Evolutionary conservation across 1,284 basidiomycete species (phyloP).

Genomic region (Heterobasidion occidentale): DNA sequence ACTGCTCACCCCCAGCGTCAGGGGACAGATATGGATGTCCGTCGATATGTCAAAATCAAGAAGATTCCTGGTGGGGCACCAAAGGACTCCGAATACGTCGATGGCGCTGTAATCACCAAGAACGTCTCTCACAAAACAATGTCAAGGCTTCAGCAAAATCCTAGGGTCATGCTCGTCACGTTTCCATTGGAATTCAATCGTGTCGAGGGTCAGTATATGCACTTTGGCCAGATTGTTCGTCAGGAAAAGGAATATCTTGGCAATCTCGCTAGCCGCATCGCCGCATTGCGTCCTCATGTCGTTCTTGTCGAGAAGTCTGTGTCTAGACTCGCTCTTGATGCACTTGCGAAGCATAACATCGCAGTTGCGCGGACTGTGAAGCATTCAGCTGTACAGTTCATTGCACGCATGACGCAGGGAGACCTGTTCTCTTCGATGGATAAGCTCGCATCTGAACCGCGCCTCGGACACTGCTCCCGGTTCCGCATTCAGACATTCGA

Average conservation of each 20-base stretch:
- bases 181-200: constrained; percentile 96
- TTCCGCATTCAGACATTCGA: constrained; percentile 94
- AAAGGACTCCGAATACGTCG: constrained; percentile 92
- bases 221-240: constrained; percentile 86
- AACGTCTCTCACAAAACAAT: constrained; percentile 95
- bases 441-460: constrained; percentile 85
- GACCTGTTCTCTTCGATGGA: constrained; percentile 96
- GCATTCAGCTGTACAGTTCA: constrained; percentile 77
- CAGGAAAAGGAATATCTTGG: constrained; percentile 95
- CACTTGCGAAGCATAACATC: constrained; percentile 83
- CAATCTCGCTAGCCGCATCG: constrained; percentile 84
- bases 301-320: constrained; percentile 91
- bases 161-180: constrained; percentile 92
- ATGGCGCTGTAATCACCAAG: constrained; percentile 96
- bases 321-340: constrained; percentile 86
- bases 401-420: constrained; percentile 91
- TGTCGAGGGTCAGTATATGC: constrained; percentile 90
- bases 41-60: constrained; percentile 97
- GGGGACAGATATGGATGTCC: constrained; percentile 91
- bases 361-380: constrained; percentile 91
- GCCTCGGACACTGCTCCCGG: constrained; percentile 83
- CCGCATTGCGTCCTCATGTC: constrained; percentile 86
- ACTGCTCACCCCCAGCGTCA: constrained; percentile 67
- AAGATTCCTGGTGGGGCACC: constrained; percentile 94
- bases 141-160: constrained; percentile 64